phyloP scores from a whole-genome alignment of 352 stramenopile species.

The Phytopythium boreale region DNA sequence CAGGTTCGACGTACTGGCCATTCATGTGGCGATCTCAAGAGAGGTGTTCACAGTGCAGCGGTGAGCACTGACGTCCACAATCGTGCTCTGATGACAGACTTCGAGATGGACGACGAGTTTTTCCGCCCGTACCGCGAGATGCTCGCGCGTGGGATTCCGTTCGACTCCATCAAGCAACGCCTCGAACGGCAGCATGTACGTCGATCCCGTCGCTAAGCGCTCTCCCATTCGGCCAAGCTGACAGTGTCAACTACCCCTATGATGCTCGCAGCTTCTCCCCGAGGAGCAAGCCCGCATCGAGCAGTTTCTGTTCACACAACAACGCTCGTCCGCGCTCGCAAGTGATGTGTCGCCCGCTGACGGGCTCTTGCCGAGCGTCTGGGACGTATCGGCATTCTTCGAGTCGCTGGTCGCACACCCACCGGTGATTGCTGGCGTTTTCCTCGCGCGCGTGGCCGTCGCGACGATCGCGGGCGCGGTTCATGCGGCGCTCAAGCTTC shows the following conservation, averaged over 20 bases:
- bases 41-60: not conserved
- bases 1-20: conserved; percentile 11
- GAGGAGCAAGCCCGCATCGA: conserved; percentile 46
- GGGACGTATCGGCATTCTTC: conserved; percentile 51
- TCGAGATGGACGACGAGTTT: conserved; percentile 41
- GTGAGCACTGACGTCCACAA: not conserved
- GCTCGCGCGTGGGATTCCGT: conserved; percentile 47
- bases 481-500: conserved; percentile 43
- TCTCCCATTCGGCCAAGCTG: not conserved
- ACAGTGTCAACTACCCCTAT: not conserved
- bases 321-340: conserved; percentile 23
- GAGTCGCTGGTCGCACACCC: conserved; percentile 46
- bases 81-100: conserved; percentile 21
- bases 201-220: not conserved
- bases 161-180: conserved; percentile 67
- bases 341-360: conserved; percentile 12
- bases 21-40: not conserved
- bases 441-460: conserved; percentile 57
- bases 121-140: conserved; percentile 65
- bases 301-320: conserved; percentile 39
- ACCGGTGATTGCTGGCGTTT: conserved; percentile 59
- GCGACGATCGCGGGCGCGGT: conserved; percentile 28
- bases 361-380: conserved; percentile 50
- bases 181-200: conserved; percentile 66
- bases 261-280: conserved; percentile 23